phyloP scores from a whole-genome alignment of 2,329 filamentous ascomycete genomes.

The Esteya vermicola region DNA sequence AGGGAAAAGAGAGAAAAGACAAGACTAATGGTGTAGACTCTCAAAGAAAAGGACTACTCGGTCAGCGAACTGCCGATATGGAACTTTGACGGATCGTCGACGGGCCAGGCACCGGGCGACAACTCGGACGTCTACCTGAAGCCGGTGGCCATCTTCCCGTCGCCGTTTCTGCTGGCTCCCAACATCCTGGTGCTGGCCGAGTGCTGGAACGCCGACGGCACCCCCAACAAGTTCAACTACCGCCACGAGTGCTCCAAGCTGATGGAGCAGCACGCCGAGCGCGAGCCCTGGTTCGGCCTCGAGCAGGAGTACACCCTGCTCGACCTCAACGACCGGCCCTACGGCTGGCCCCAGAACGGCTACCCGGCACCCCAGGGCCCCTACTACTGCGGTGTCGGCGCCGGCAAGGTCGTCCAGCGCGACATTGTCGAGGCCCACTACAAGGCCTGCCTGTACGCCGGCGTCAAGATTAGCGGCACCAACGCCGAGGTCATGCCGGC shows the following conservation, averaged over 20 bases:
- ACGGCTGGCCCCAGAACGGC: slow-evolving; percentile 78
- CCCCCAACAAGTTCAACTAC: slow-evolving; percentile 97
- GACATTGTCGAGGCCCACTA: slow-evolving; percentile 88
- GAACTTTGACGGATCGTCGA: slow-evolving; percentile 70
- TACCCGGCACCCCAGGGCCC: slow-evolving; percentile 88
- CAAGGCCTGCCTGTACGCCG: slow-evolving; percentile 63
- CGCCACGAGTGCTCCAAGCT: slow-evolving; percentile 81
- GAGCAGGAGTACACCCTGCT: slow-evolving; percentile 97
- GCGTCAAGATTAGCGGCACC: slow-evolving; percentile 90
- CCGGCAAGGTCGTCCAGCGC: slow-evolving; percentile 93
- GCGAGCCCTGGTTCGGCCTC: slow-evolving; percentile 93
- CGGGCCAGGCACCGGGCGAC: slow-evolving; percentile 60
- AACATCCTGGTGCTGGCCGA: slow-evolving; percentile 92
- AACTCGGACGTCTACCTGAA: slow-evolving; percentile 54
- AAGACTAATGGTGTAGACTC: slow-evolving; percentile 6
- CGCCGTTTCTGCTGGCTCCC: slow-evolving; percentile 57
- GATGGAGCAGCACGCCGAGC: slow-evolving; percentile 72
- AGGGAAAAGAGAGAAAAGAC: neutral
- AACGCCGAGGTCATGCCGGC: slow-evolving; percentile 87
- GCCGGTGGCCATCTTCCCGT: slow-evolving; percentile 49
- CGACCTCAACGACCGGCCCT: slow-evolving; percentile 73
- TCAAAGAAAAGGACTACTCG: slow-evolving; percentile 12
- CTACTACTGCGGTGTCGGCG: slow-evolving; percentile 97
- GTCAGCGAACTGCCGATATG: slow-evolving; percentile 54
- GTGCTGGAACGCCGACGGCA: slow-evolving; percentile 88